These are phyloP conservation scores for Penicillium brevicompactum DNA, from an alignment of 2,329 filamentous ascomycete species.

Conservation along the genomic window DNA sequence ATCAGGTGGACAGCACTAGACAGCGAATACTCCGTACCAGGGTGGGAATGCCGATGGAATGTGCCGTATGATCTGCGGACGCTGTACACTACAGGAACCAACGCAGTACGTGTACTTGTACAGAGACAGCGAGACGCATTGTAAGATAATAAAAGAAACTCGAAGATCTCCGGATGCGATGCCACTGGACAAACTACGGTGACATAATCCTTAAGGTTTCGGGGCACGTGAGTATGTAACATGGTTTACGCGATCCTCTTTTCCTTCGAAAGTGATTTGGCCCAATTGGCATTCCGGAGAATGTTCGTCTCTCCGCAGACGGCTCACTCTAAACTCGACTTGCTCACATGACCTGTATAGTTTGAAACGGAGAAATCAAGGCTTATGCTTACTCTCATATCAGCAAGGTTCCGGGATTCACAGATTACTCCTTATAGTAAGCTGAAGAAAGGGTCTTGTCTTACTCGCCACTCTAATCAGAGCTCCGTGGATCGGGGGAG, in stretches of 20 bases:
- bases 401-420: too few relatives aligned
- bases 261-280: background rate
- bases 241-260: background rate
- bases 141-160: conserved; percentile 3
- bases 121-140: background rate
- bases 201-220: conserved; percentile 20
- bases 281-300: conserved; percentile 1
- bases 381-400: too few relatives aligned
- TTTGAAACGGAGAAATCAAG: too few relatives aligned
- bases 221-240: conserved; percentile 3
- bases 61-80: conserved; percentile 10
- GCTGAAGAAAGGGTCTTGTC: background rate
- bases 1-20: conserved; percentile 10
- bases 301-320: conserved; percentile 1
- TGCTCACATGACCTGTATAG: too few relatives aligned
- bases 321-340: background rate
- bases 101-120: background rate
- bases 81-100: background rate
- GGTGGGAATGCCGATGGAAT: background rate
- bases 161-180: conserved; percentile 18
- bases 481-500: background rate
- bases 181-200: conserved; percentile 14
- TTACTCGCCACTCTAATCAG: background rate
- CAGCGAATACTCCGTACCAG: background rate
- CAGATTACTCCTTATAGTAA: background rate